Conservation (phyloP, 2,329 filamentous ascomycete genomes). For the Helotiales sp. region DNA sequence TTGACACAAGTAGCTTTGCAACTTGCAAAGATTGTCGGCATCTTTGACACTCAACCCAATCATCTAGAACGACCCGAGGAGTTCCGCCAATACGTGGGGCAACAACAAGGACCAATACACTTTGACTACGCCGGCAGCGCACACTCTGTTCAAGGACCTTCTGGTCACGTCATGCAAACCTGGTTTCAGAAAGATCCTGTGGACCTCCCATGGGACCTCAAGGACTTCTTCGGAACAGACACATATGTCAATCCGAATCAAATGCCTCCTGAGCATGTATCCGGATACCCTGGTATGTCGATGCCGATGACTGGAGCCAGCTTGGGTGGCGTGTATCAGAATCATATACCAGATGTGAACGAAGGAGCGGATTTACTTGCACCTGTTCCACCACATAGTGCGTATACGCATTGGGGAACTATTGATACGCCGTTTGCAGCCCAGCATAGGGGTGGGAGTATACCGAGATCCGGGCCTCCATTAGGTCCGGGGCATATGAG, state of each 20-base stretch:
- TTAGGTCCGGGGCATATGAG: too few relatives aligned
- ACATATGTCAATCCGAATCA: constrained; percentile 15
- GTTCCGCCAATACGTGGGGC: constrained; percentile 24
- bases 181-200: constrained; percentile 31
- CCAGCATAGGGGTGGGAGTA: constrained; percentile 8
- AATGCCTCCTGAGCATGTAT: not conserved
- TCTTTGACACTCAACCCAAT: constrained; percentile 27
- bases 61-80: constrained; percentile 20
- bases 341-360: constrained; percentile 9
- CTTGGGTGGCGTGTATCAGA: constrained; percentile 14
- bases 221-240: constrained; percentile 29
- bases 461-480: constrained; percentile 5
- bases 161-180: constrained; percentile 19
- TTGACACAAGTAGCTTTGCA: constrained; percentile 32
- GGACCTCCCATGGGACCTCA: constrained; percentile 28
- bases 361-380: constrained; percentile 17
- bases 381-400: constrained; percentile 21
- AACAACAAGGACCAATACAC: constrained; percentile 23
- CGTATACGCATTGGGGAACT: constrained; percentile 26
- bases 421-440: constrained; percentile 27
- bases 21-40: constrained; percentile 34
- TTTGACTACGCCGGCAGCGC: constrained; percentile 20
- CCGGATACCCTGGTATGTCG: not conserved
- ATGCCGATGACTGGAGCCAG: constrained; percentile 5
- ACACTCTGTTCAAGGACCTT: not conserved